Evolutionary conservation across 23 red algal species (phyloP).

Genomic region (Gracilaria domingensis): DNA sequence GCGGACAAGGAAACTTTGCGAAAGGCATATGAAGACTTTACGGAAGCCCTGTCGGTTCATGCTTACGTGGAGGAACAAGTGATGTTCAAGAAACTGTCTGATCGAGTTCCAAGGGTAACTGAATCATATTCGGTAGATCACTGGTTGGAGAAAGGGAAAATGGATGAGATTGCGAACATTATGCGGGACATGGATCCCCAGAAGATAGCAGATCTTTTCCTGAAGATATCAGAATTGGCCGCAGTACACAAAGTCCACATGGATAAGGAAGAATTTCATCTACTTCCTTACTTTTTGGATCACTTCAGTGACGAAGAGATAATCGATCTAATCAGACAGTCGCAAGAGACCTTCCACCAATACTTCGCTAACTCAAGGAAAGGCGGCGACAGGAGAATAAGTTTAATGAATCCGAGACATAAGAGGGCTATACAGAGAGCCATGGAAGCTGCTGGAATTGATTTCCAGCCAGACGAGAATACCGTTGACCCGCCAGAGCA

Average conservation of each 20-base stretch:
- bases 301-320: constrained; percentile 69
- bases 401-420: constrained; percentile 71
- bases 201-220: constrained; percentile 72
- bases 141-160: constrained; percentile 54
- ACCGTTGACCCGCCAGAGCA: constrained; percentile 58
- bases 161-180: constrained; percentile 74
- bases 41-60: constrained; percentile 69
- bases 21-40: constrained; percentile 68
- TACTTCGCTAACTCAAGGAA: constrained; percentile 10
- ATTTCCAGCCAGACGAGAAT: constrained; percentile 10
- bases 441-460: constrained; percentile 52
- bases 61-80: constrained; percentile 77
- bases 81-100: constrained; percentile 63
- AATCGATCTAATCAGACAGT: constrained; percentile 62
- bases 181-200: constrained; percentile 66
- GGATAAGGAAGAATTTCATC: constrained; percentile 76
- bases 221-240: constrained; percentile 66
- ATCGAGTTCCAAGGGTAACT: constrained; percentile 60
- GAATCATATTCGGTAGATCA: constrained; percentile 78
- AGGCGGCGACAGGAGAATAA: constrained; percentile 29
- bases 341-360: constrained; percentile 58
- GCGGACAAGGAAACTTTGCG: constrained; percentile 56
- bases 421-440: constrained; percentile 62
- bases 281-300: constrained; percentile 80
- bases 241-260: constrained; percentile 65